These are phyloP conservation scores for Exophiala lecanii-corni DNA, from an alignment of 2,329 filamentous ascomycete genomes.

Conservation along the genomic window DNA sequence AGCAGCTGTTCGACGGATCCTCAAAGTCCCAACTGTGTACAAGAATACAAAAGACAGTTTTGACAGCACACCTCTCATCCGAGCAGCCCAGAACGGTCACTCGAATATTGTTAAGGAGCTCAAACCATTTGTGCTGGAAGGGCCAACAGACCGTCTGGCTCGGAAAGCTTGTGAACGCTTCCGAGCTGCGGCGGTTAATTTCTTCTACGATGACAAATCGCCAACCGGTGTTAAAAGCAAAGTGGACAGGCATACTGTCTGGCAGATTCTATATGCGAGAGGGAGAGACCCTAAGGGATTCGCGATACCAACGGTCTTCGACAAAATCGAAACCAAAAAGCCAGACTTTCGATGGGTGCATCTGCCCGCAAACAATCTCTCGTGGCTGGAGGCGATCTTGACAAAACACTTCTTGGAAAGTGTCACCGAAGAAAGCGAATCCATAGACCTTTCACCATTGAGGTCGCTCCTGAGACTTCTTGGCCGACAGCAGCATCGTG, in stretches of 20 bases:
- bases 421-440: conserved; percentile 60
- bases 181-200: conserved; percentile 51
- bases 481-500: conserved; percentile 27
- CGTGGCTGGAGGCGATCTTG: conserved; percentile 60
- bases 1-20: conserved; percentile 30
- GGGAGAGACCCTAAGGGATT: conserved; percentile 44
- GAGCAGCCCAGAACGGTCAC: conserved; percentile 37
- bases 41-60: conserved; percentile 36
- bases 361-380: conserved; percentile 50
- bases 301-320: conserved; percentile 43
- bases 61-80: conserved; percentile 38
- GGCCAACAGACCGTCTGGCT: conserved; percentile 36
- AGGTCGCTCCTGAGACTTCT: conserved; percentile 45
- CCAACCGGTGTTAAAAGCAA: conserved; percentile 3
- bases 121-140: conserved; percentile 36
- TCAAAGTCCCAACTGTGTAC: conserved; percentile 5
- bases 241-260: conserved; percentile 47
- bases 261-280: conserved; percentile 50
- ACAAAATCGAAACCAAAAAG: conserved; percentile 38
- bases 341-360: conserved; percentile 46
- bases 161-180: conserved; percentile 45
- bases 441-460: conserved; percentile 59
- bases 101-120: conserved; percentile 33
- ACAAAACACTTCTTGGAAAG: conserved; percentile 61
- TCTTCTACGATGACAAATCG: conserved; percentile 30